Percentiles rank a stretch among this genome's conserved stretches.
These are phyloP conservation scores for Begonia loranthoides DNA, from an alignment of 306 rosid species.

Conservation along the genomic window DNA sequence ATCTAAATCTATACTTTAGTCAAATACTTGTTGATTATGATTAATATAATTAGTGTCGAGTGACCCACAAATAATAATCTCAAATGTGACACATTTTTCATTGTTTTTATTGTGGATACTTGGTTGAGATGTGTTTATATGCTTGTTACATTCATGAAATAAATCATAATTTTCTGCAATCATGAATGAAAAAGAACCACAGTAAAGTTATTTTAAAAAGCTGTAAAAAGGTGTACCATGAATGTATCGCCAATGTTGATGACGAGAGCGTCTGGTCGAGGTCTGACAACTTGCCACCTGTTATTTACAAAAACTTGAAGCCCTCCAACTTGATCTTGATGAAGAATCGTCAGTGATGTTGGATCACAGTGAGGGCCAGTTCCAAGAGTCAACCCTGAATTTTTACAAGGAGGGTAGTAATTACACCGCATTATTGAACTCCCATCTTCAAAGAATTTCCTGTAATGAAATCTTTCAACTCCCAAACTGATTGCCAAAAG, in stretches of 20 bases:
- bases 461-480: conserved; percentile 28
- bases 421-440: conserved; percentile 70
- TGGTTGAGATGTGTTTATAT: no score
- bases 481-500: conserved; percentile 54
- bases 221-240: conserved; percentile 27
- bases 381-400: conserved; percentile 41
- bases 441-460: conserved; percentile 50
- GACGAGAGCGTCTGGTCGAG: conserved; percentile 52
- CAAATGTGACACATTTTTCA: no score
- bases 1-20: no score
- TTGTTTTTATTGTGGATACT: no score
- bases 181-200: no score
- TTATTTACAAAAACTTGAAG: conserved; percentile 39
- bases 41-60: no score
- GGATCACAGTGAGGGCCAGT: conserved; percentile 86
- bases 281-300: conserved; percentile 50
- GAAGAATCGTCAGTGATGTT: conserved; percentile 63
- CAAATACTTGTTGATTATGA: no score
- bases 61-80: no score
- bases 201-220: no score
- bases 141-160: no score
- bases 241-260: conserved; percentile 69
- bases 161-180: no score
- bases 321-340: conserved; percentile 80
- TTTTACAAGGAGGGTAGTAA: conserved; percentile 55